Evolutionary conservation across 2,329 filamentous ascomycete species (phyloP), one percentile per base, ranked within the genome.

Genomic region (Phialophora chinensis): DNA sequence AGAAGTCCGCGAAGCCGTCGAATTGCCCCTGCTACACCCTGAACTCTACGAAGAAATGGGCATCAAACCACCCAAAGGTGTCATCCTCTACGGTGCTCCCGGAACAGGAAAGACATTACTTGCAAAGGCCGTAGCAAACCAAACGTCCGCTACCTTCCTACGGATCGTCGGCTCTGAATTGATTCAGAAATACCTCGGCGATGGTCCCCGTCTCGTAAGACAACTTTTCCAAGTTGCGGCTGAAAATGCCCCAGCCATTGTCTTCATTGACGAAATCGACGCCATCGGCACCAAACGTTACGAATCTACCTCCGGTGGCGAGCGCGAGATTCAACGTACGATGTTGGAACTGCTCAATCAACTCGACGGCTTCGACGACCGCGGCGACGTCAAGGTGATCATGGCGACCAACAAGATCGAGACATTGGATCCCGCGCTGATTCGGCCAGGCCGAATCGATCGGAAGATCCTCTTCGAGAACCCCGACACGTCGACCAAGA

Each of bases 371-470:
- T 99, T 99, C 81, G 95, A 99, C 77, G 96, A 99, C 79, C 91
- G 95, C 68, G 96, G 95, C 73, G 95, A 99, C 77, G 94, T 99
- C 80, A 99, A 99, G 85, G 95, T 99, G 69, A 94, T 99, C 79
- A 98, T 99, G 93, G 96, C 95, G 12, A 99, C 95, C 72, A 99
- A 99, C 88, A 99, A 99, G 87, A 99, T 99, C 73, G 96, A 99
- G 73, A 96, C 92, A 3, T 86, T 99, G 31, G 96, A 99, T 76
- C 95, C 95, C 63, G 95, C 95, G 20, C 85, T 99, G 73, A 99
- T 99, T 77, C 90, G 95, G 72, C 95, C 95, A 53, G 95, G 95
- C 71, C 93, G 95, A 86, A 99, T 99, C 79, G 95, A 99, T 80
- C 90, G 95, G 74, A 99, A 99, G 87, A 99, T 99, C 77, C 82